Conservation (phyloP, 2,329 filamentous ascomycete genomes). For the Mycocentrospora acerina region DNA sequence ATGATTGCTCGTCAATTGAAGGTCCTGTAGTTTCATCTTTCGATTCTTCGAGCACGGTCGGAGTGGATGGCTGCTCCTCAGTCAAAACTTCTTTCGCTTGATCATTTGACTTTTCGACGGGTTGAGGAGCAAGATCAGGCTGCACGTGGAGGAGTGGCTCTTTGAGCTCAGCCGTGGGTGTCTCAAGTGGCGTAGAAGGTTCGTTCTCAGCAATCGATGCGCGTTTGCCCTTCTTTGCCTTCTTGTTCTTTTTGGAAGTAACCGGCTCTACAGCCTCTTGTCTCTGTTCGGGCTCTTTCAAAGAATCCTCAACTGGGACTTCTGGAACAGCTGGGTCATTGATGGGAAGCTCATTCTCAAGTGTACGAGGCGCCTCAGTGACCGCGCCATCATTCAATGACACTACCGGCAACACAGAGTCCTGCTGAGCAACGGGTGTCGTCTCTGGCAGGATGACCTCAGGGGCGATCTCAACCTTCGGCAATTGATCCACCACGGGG, state of each 20-base stretch:
- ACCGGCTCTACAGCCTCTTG: slow-evolving; percentile 3
- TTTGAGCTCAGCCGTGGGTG: slow-evolving; percentile 3
- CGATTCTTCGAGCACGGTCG: slow-evolving; percentile 4
- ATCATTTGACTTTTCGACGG: background rate
- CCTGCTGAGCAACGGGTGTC: slow-evolving; percentile 3
- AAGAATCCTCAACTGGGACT: background rate
- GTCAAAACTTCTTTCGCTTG: background rate
- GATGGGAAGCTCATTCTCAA: too few species aligned
- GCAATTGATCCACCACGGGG: slow-evolving; percentile 2
- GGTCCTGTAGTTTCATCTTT: too few species aligned
- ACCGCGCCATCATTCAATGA: background rate
- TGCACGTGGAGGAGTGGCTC: slow-evolving; percentile 2
- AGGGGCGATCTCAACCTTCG: background rate
- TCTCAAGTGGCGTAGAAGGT: slow-evolving; percentile 6
- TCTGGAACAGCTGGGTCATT: too few species aligned
- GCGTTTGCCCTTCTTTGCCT: slow-evolving; percentile 21
- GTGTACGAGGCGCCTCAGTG: background rate
- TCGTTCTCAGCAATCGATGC: slow-evolving; percentile 11
- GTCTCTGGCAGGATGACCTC: slow-evolving; percentile 2
- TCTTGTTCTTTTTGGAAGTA: slow-evolving; percentile 22
- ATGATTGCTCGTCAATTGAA: slow-evolving; percentile 1
- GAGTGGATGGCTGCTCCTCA: slow-evolving; percentile 1
- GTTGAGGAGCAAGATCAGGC: background rate
- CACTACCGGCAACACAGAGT: background rate
- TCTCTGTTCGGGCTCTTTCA: slow-evolving; percentile 2